Evolutionary conservation across 2,329 filamentous ascomycete species (phyloP).

Genomic region (Neopestalotiopsis sp.): DNA sequence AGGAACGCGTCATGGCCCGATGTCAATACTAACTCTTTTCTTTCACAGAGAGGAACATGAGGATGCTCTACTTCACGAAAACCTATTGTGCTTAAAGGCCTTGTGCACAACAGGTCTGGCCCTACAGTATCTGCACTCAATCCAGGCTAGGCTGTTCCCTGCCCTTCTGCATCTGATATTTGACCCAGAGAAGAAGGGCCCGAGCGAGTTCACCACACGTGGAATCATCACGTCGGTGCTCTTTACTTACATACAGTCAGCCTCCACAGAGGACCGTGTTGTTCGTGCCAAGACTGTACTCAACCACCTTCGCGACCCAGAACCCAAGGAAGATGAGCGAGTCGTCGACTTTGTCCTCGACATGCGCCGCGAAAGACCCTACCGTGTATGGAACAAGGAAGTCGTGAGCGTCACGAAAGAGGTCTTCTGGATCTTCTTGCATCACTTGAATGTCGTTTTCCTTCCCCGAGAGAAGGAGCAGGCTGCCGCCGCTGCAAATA

Average conservation of each 20-base stretch:
- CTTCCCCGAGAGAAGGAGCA: constrained; percentile 54
- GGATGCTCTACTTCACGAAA: constrained; percentile 89
- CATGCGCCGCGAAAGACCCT: constrained; percentile 86
- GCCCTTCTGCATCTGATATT: constrained; percentile 88
- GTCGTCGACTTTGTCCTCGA: constrained; percentile 87
- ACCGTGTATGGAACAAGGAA: constrained; percentile 94
- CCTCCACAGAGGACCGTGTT: constrained; percentile 64
- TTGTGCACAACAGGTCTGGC: constrained; percentile 90
- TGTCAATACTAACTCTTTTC: neutral
- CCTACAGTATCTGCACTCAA: constrained; percentile 78
- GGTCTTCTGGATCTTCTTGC: constrained; percentile 98
- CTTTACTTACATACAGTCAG: constrained; percentile 83
- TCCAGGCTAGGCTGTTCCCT: constrained; percentile 83
- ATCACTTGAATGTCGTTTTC: constrained; percentile 87
- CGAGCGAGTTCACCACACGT: constrained; percentile 93
- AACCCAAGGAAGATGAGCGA: constrained; percentile 74
- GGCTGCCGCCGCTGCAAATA: constrained; percentile 33
- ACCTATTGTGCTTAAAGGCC: constrained; percentile 90
- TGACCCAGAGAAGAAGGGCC: constrained; percentile 97
- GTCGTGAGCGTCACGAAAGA: constrained; percentile 93
- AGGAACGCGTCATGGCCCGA: neutral
- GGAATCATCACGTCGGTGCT: constrained; percentile 88
- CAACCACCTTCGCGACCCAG: constrained; percentile 78
- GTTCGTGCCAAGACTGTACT: constrained; percentile 76
- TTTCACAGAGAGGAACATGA: constrained; percentile 84